These are phyloP conservation scores for Westerdykella ornata DNA, from an alignment of 2,329 filamentous ascomycete genomes.

Conservation along the genomic window DNA sequence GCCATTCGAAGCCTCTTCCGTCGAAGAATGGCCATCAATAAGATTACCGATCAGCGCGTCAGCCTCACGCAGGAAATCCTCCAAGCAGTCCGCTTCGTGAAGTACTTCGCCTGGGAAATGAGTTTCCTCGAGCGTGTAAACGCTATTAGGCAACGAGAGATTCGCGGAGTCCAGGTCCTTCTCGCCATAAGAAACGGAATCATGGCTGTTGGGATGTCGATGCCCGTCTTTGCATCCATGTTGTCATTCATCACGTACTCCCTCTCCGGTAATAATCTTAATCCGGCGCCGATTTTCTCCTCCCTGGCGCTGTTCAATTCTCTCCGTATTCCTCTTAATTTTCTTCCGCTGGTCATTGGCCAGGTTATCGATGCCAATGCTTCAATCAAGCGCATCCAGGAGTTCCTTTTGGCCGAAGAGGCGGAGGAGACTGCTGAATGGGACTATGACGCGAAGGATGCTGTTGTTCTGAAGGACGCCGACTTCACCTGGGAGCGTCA, in stretches of 20 bases:
- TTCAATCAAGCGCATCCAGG: conserved; percentile 76
- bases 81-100: conserved; percentile 87
- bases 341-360: conserved; percentile 80
- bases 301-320: conserved; percentile 91
- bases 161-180: conserved; percentile 74
- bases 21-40: conserved; percentile 76
- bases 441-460: conserved; percentile 48
- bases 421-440: conserved; percentile 62
- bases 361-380: conserved; percentile 86
- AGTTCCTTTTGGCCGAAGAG: conserved; percentile 83
- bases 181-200: conserved; percentile 79
- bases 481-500: conserved; percentile 83
- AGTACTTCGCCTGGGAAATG: conserved; percentile 92
- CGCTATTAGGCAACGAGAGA: conserved; percentile 68
- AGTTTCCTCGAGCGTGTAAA: conserved; percentile 73
- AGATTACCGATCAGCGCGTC: conserved; percentile 86
- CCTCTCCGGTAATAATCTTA: conserved; percentile 58
- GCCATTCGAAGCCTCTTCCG: conserved; percentile 71
- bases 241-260: conserved; percentile 79
- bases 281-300: conserved; percentile 78
- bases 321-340: conserved; percentile 79
- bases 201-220: conserved; percentile 73
- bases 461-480: conserved; percentile 63
- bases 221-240: conserved; percentile 94
- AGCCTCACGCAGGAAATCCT: conserved; percentile 88